Evolutionary conservation across 192 early-diverging fungal species (phyloP), one percentile per base, ranked within the genome.

Genomic region (Umbelopsis ramanniana): DNA sequence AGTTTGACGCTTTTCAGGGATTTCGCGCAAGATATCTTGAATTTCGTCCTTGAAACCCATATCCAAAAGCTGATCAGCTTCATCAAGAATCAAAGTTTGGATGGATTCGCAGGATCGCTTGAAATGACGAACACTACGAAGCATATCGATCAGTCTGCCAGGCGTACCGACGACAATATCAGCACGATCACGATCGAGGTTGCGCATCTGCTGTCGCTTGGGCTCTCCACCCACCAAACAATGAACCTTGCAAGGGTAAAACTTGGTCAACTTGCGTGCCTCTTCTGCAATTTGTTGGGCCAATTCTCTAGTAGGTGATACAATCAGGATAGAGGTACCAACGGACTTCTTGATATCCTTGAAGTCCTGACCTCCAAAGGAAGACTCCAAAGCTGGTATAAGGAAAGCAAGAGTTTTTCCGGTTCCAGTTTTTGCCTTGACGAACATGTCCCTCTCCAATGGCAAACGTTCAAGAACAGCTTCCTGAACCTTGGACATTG

Each of bases 331-430:
- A 21, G 87, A 85, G 15, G 93, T 87, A 15, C 83, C 69, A 3
- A 88, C 75, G 12, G 81, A 79, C 2, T 81, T 75, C 35, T 81
- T 80, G n/a, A 80, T 53, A 26, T 74, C 69, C 55, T 78, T 72
- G 71, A 75, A 55, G 19, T 79, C 75, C 67, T 88, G 84, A 24
- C 79, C 74, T 6, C 11, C 50, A 6, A 52, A 60, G 0, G 92
- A 80, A 35, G 91, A 86, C 67, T 98, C 91, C 22, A 98, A 70
- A 1, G 95, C 94, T 9, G 96, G 91, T 37, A 95, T 86, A 76
- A 99, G 79, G 69, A 99, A 99, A n/a, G 95, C 97, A 21, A 95
- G 79, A 0, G 96, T 99, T 80, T 99, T 99, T 50, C 97, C 97
- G 0, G 96, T 97, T 74, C 97, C 97, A 14, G 97, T 99, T 82